Base-by-base conservation (phyloP, 2,329 filamentous ascomycete species). In the Calycina herbarum region DNA sequence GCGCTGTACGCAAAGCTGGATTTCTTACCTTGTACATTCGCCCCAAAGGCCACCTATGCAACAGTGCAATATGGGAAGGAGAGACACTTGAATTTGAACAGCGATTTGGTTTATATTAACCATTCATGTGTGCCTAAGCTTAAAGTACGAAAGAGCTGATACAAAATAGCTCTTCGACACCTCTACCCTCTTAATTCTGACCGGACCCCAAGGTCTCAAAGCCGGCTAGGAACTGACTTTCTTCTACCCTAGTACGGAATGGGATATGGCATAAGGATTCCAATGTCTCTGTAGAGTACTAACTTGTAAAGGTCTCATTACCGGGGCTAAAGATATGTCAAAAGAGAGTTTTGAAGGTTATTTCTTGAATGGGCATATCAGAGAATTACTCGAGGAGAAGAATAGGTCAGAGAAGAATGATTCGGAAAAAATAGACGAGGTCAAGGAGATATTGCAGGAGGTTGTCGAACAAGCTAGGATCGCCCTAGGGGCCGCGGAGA, bases 211-310 rank as follows among this genome's bases (percentile, higher is more conserved):
- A 63, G 85, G 86, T 40, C 80, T 89, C 62, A 20, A 20, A 20
- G 74, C 78, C 62, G 85, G 84, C 60, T 83, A 89, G 66, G 86
- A 89, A 73, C 79, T 89, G 58, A 87, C 86, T 74, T 92, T 91
- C 79, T 92, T 92, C 78, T 92, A 92, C 72, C 89, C 89, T 3
- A 90, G 87, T 62, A 91, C 89, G 1, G 89, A 92, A 77, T 92
- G 88, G 88, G 73, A 81, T 73, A 91, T 92, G 89, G 86, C 86
- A 38, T 89, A 92, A 79, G 83, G 87, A 3, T 92, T 92, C 74
- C 78, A 84, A 66, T 92, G 89, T 75, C 79, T 84, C 66, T 92
- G 89, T 75, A 81, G 82, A 67, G 81, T 80, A 4, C 70, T 79
- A 0, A 78, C 79, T 24, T 92, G 89, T 78, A 82, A 82, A 62